phyloP scores from a whole-genome alignment of 169 alveolate genomes.

The Plasmodium coatneyi region DNA sequence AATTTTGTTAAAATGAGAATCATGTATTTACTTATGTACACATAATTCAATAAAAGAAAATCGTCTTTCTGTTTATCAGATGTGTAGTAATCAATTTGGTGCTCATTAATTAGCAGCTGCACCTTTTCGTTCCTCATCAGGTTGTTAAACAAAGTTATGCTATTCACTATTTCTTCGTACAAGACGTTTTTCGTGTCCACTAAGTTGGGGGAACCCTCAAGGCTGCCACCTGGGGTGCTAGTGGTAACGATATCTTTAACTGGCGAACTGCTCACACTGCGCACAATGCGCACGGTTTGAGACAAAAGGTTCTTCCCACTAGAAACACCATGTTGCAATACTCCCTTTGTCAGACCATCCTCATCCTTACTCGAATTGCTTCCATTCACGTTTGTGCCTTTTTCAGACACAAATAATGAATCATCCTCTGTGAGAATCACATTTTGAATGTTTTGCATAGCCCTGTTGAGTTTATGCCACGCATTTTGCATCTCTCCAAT shows the following conservation, averaged over 20 bases:
- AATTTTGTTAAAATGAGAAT: slow-evolving; percentile 28
- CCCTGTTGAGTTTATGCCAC: slow-evolving; percentile 27
- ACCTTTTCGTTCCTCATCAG: slow-evolving; percentile 27
- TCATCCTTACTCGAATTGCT: not conserved
- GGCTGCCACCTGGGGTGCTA: not conserved
- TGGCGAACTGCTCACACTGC: not conserved
- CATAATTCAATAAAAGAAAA: slow-evolving; percentile 15
- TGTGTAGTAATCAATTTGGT: slow-evolving; percentile 19
- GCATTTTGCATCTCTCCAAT: slow-evolving; percentile 46
- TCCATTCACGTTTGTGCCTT: not conserved
- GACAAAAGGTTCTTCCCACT: not conserved
- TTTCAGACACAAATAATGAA: not conserved
- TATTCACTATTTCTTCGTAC: slow-evolving; percentile 30
- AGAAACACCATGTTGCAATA: not conserved
- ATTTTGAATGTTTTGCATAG: slow-evolving; percentile 39
- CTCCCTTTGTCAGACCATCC: not conserved
- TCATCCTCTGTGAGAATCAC: slow-evolving; percentile 48
- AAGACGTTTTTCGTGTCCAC: slow-evolving; percentile 4
- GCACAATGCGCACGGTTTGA: not conserved
- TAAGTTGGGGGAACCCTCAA: not conserved
- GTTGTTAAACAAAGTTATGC: slow-evolving; percentile 5
- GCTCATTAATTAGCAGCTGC: slow-evolving; percentile 9
- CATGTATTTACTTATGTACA: slow-evolving; percentile 27
- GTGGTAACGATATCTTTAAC: not conserved
- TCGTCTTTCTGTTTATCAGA: not conserved